Evolutionary conservation across 2,329 filamentous ascomycete genomes (phyloP), one percentile per base, ranked within the genome.

Genomic region (Pseudocercospora macadamiae): DNA sequence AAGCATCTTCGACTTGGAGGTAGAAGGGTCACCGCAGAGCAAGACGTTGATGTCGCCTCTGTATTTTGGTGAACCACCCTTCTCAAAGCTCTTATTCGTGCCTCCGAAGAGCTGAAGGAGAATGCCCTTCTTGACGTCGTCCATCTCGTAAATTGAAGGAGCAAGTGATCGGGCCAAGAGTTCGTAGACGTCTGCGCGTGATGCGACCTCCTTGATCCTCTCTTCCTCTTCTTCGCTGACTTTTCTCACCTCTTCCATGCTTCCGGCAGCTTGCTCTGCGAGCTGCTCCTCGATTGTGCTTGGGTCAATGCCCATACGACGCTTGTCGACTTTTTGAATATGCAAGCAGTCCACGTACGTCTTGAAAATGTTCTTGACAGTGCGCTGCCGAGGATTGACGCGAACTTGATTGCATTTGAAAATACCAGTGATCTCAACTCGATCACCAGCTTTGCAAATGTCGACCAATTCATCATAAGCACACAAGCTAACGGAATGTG

Each of bases 41-140:
- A 99, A 83, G 51, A 99, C 86, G 73, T 99, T 99, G 79, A 99
- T 97, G 75, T 99, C 95, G 63, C 95, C 95, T 79, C 95, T 86
- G 75, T 99, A 99, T 69, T 89, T 93, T 5, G 95, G 95, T 71
- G 90, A 96, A 58, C 93, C 95, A 56, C 95, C 95, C 76, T 97
- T 97, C 59, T 96, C 86, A 75, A 99, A 99, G 0, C 90, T 91
- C 79, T 99, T 99, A 81, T 99, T 99, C 30, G 95, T 96, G 57
- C 95, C 95, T 34, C 95, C 93, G 73, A 99, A 99, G 37, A 99
- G 85, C 71, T 99, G 95, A 3, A 99, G 86, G 9, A 99, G 81
- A 62, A 99, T 97, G 9, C 95, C 95, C 78, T 99, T 99, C 82
- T 99, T 99, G 48, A 97, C 92, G 70, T 99, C 95, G 67, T 99